A percentile compares a stretch with the other conserved stretches of the same genome.
phyloP scores from a whole-genome alignment of 345 rosid species.

The Eucalyptus cloeziana region DNA sequence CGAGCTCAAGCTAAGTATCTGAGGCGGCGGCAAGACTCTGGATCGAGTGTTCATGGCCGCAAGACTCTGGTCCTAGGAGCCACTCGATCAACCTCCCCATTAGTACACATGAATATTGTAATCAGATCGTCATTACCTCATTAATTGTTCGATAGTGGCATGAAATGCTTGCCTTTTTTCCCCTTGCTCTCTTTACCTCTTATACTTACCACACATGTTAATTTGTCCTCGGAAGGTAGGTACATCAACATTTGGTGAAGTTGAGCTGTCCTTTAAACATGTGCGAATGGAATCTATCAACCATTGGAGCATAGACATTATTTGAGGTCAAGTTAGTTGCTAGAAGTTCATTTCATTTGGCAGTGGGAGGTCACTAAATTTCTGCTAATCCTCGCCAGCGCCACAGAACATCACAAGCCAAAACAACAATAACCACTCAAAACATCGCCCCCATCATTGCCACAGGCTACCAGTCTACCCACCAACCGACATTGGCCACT shows the following conservation, averaged over 20 bases:
- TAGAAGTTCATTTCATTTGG: not conserved
- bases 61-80: not conserved
- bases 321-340: not conserved
- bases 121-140: not conserved
- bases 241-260: no score
- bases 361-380: no score
- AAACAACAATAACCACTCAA: not conserved
- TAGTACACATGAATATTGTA: not conserved
- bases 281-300: not conserved
- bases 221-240: not conserved
- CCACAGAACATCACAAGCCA: not conserved
- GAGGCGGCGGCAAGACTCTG: fast-evolving
- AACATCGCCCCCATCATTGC: not conserved
- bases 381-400: no score
- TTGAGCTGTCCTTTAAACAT: not conserved
- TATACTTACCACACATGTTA: not conserved
- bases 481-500: not conserved
- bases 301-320: not conserved
- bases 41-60: not conserved
- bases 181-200: not conserved
- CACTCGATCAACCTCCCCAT: not conserved
- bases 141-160: not conserved
- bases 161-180: not conserved
- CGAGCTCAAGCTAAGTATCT: fast-evolving
- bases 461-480: not conserved